Conservation (phyloP, 768 basidiomycete genomes). For the Leccinum aurantiacum region DNA sequence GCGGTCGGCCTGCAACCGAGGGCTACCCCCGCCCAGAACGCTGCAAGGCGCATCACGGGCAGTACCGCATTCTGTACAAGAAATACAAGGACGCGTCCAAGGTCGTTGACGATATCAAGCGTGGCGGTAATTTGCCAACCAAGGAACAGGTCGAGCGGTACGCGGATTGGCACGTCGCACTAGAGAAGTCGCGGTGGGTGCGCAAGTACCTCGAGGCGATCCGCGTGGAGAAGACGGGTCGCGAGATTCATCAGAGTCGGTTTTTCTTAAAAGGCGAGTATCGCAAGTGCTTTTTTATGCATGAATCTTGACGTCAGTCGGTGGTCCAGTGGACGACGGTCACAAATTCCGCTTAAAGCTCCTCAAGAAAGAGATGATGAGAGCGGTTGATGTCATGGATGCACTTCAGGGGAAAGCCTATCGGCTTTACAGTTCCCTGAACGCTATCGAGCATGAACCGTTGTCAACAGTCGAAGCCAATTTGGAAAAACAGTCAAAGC, state of each 20-base stretch:
- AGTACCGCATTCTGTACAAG: slow-evolving; percentile 25
- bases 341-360: slow-evolving; percentile 32
- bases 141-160: slow-evolving; percentile 14
- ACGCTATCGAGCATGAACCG: background rate
- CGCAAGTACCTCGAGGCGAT: slow-evolving; percentile 34
- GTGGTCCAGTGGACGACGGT: slow-evolving; percentile 28
- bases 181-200: slow-evolving; percentile 25
- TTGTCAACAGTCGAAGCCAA: background rate
- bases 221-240: slow-evolving; percentile 31
- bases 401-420: slow-evolving; percentile 20
- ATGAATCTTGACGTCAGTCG: background rate
- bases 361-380: slow-evolving; percentile 30
- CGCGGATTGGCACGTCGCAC: slow-evolving; percentile 10
- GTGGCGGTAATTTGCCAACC: slow-evolving; percentile 17
- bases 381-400: slow-evolving; percentile 20
- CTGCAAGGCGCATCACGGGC: slow-evolving; percentile 28
- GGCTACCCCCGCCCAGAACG: slow-evolving; percentile 18
- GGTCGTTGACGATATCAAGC: slow-evolving; percentile 23
- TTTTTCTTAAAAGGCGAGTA: slow-evolving; percentile 35
- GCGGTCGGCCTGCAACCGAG: slow-evolving; percentile 19
- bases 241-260: slow-evolving; percentile 31
- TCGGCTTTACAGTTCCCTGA: slow-evolving; percentile 18
- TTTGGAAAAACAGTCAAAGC: background rate
- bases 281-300: background rate
- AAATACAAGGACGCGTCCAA: slow-evolving; percentile 31